Evolutionary conservation across 2,329 filamentous ascomycete genomes (phyloP).

Genomic region (Arthroderma uncinatum): DNA sequence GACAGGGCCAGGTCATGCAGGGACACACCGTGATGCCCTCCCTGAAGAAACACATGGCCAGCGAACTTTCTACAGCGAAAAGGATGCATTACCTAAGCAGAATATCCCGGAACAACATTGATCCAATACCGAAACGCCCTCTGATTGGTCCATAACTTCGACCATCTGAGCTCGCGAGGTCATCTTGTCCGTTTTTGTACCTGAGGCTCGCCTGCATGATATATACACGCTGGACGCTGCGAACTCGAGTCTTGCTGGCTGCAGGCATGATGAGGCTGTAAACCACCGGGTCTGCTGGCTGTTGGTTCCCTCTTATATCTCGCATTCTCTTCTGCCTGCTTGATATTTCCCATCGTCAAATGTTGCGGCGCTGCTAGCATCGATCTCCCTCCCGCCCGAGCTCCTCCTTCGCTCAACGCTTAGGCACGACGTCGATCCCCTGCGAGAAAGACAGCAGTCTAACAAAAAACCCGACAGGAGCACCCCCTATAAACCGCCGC

Average conservation of each 20-base stretch:
- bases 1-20: background rate
- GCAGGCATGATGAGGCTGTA: slow-evolving; percentile 4
- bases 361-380: background rate
- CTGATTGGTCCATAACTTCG: background rate
- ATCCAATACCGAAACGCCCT: background rate
- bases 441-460: no score
- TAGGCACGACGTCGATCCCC: background rate
- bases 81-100: background rate
- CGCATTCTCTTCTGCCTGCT: no score
- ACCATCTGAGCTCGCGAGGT: background rate
- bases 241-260: background rate
- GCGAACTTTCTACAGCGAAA: background rate
- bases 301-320: background rate
- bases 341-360: no score
- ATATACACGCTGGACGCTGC: background rate
- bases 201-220: background rate
- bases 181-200: background rate
- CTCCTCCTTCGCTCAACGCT: background rate
- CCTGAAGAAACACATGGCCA: background rate
- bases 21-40: background rate
- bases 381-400: background rate
- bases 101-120: background rate
- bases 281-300: background rate
- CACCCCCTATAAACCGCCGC: background rate
- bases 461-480: background rate